A percentile compares a stretch with the other conserved stretches of the same genome.
Evolutionary conservation across 192 early-diverging fungal genomes (phyloP).

Genomic region (Powellomyces hirtus): DNA sequence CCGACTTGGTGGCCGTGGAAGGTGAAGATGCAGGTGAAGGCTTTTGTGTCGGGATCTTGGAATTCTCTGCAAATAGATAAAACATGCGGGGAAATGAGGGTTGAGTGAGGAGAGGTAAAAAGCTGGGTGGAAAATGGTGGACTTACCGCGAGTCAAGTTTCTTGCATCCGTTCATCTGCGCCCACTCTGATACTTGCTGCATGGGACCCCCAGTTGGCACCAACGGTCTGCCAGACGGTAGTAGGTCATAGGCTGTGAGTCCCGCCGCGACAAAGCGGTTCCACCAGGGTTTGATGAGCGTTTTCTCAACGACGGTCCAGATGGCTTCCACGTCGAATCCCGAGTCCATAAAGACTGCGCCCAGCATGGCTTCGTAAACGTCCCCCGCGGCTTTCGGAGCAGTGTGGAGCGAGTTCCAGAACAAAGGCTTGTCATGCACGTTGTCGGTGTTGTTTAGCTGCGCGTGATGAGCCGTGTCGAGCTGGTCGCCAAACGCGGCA

Average conservation of each 20-base stretch:
- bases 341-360: slow-evolving; percentile 85
- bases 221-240: no score
- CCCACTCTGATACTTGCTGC: neutral
- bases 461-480: neutral
- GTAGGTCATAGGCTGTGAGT: no score
- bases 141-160: neutral
- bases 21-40: neutral
- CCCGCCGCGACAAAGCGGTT: neutral
- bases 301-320: slow-evolving; percentile 24
- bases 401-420: slow-evolving; percentile 69
- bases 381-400: slow-evolving; percentile 91
- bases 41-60: neutral
- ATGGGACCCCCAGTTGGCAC: neutral
- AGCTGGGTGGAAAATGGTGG: neutral
- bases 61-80: neutral
- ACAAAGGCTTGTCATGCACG: slow-evolving; percentile 17
- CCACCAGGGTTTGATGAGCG: slow-evolving; percentile 21
- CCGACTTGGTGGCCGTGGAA: neutral
- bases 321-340: slow-evolving; percentile 60
- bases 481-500: slow-evolving; percentile 9
- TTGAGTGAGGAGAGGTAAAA: neutral
- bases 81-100: neutral
- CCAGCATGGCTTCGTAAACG: slow-evolving; percentile 80
- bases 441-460: neutral
- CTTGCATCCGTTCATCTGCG: neutral